Base-by-base conservation (phyloP, 2,329 filamentous ascomycete species). In the Peltaster fructicola region DNA sequence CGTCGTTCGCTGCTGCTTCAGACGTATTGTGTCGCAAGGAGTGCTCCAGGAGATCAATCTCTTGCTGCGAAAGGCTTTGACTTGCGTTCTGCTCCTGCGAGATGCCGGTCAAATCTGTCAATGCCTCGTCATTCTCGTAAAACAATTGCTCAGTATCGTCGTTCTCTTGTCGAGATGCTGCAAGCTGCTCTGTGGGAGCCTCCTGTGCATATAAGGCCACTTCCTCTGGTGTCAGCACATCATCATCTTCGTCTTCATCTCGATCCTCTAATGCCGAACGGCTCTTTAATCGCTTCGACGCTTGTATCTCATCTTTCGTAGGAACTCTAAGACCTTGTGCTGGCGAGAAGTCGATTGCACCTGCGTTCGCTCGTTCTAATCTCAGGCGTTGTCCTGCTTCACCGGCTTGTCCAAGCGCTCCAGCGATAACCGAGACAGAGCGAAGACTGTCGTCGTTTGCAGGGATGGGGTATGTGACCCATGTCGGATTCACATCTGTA, bases 371-470 rank as follows among this genome's bases (percentile, higher is more conserved):
- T 21, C 65, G 64, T 19, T 59, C 57, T 20, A 77, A 53, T 27
- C 85, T 67, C 31, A 66, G 63, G 40, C 60, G 52, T 44, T 82
- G 73, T 17, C 88, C 88, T 25, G 66, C 60, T 54, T 91, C 61
- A 7, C 79, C 88, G 1, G 88, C 88, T 25, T 76, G 68, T 19
- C 84, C 85, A 17, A 98, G 62, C 1, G 88, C 73, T 26, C 82
- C 82, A 4, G 73, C 77, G 39, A 98, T 79, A 32, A 93, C 63
- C 39, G 75, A 69, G 24, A 82, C 66, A 36, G 74, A 73, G 32
- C 88, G 75, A 38, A 92, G 53, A 67, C 82, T 91, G 61, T 98
- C 88, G 47, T 98, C 88, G 50, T 98, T 98, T 24, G 81, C 81
- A 2, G 88, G 88, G 39, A 98, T 93, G 8, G 79, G 78, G 48